Evolutionary conservation across 179 eudicot species (phyloP).

Genomic region (Patellifolia procumbens): DNA sequence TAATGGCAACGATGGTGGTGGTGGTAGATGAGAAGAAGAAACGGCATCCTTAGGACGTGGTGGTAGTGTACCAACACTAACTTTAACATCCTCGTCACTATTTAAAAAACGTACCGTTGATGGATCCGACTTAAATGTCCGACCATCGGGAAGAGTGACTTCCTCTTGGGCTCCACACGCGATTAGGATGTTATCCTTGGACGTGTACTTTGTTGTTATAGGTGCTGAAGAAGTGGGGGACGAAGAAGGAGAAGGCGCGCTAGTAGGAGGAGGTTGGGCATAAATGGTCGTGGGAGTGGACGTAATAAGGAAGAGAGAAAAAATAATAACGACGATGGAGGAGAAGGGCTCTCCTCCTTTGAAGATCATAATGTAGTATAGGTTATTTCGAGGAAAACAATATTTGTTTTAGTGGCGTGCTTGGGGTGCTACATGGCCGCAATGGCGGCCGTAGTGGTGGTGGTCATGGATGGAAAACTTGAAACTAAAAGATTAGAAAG

Average conservation of each 20-base stretch:
- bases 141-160: conserved; percentile 57
- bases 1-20: conserved; percentile 37
- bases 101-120: conserved; percentile 59
- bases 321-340: neutral
- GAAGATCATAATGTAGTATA: conserved; percentile 20
- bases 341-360: conserved; percentile 2
- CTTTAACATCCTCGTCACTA: conserved; percentile 62
- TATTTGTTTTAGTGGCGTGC: neutral
- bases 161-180: conserved; percentile 64
- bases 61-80: conserved; percentile 44
- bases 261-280: neutral
- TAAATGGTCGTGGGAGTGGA: conserved; percentile 2
- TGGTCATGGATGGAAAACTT: neutral
- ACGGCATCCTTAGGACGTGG: neutral
- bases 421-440: neutral
- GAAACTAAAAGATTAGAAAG: neutral
- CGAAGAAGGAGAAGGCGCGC: conserved; percentile 10
- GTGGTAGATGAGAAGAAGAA: conserved; percentile 2
- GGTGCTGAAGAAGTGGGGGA: neutral
- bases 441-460: neutral
- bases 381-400: too few species aligned
- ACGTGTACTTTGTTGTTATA: conserved; percentile 38
- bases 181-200: conserved; percentile 66
- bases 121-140: conserved; percentile 79
- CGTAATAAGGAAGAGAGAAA: conserved; percentile 5